A percentile compares a stretch with the other conserved stretches of the same genome.
These are phyloP conservation scores for Colletotrichum sojae DNA, from an alignment of 2,329 filamentous ascomycete genomes.

Conservation along the genomic window DNA sequence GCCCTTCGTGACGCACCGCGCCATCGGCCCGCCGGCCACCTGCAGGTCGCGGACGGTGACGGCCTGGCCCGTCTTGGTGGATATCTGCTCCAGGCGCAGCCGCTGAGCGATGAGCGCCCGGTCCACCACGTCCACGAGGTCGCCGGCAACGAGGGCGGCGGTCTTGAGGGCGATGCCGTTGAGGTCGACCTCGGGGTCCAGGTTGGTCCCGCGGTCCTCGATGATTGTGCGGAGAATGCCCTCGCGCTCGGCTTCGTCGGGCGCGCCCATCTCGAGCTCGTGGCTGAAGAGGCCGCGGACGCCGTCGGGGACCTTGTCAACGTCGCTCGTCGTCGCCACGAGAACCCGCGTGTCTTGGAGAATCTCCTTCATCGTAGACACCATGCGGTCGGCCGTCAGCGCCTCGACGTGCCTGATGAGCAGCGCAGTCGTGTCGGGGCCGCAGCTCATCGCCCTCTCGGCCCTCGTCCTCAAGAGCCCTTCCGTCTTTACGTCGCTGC, in stretches of 20 bases:
- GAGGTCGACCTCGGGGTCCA: constrained; percentile 88
- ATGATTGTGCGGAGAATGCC: constrained; percentile 86
- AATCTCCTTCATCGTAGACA: constrained; percentile 86
- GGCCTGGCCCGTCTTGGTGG: constrained; percentile 58
- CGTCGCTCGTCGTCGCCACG: constrained; percentile 93
- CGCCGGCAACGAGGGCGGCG: constrained; percentile 92
- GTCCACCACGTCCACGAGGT: constrained; percentile 94
- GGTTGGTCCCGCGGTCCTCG: constrained; percentile 79
- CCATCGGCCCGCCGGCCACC: constrained; percentile 85
- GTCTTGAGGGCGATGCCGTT: constrained; percentile 92
- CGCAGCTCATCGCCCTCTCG: constrained; percentile 90
- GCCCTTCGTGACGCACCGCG: constrained; percentile 81
- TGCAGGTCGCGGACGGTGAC: constrained; percentile 87
- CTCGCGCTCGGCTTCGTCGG: constrained; percentile 93
- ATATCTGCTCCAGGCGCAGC: constrained; percentile 81
- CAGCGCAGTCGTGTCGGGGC: constrained; percentile 84
- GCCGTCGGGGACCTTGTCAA: constrained; percentile 93
- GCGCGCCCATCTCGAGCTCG: constrained; percentile 92
- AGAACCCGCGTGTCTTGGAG: constrained; percentile 84
- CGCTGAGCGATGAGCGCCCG: constrained; percentile 85
- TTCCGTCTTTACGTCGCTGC: constrained; percentile 94
- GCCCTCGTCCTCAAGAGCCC: constrained; percentile 89
- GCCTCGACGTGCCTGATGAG: constrained; percentile 93
- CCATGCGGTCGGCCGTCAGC: constrained; percentile 91
- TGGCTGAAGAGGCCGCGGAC: constrained; percentile 94